These are phyloP conservation scores for Striga hermonthica DNA, from an alignment of 305 asterid genomes.

Conservation along the genomic window DNA sequence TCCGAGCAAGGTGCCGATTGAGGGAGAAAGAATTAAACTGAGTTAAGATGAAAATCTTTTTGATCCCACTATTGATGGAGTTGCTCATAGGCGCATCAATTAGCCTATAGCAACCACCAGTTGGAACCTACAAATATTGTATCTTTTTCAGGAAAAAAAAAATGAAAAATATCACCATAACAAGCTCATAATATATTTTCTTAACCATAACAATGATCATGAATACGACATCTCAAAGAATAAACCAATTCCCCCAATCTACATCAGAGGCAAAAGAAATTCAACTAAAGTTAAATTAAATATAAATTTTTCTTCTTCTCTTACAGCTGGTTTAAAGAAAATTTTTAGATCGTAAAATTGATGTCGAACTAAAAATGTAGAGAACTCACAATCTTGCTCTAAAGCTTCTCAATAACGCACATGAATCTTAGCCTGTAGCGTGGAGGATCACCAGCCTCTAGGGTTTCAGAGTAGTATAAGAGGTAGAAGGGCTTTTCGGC, in stretches of 20 bases:
- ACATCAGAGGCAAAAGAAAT: not conserved
- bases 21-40: constrained; percentile 95
- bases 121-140: constrained; percentile 60
- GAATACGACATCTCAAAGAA: constrained; percentile 1
- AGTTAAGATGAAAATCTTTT: constrained; percentile 80
- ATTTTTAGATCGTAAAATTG: too few relatives aligned
- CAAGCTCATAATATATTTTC: too few relatives aligned
- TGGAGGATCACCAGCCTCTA: too few relatives aligned
- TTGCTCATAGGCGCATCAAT: constrained; percentile 97
- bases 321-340: constrained; percentile 98
- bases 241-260: not conserved
- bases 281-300: not conserved
- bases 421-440: too few relatives aligned
- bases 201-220: not conserved
- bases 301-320: constrained; percentile 25
- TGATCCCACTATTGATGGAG: constrained; percentile 94
- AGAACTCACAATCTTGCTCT: too few relatives aligned
- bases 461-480: too few relatives aligned
- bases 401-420: too few relatives aligned
- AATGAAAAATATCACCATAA: not conserved
- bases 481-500: too few relatives aligned
- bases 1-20: constrained; percentile 88
- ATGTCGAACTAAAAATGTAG: too few relatives aligned
- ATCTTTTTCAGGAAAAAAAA: not conserved
- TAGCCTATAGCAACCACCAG: constrained; percentile 92